phyloP scores from a whole-genome alignment of 139 green algal species.

The Chlorella sp. region DNA sequence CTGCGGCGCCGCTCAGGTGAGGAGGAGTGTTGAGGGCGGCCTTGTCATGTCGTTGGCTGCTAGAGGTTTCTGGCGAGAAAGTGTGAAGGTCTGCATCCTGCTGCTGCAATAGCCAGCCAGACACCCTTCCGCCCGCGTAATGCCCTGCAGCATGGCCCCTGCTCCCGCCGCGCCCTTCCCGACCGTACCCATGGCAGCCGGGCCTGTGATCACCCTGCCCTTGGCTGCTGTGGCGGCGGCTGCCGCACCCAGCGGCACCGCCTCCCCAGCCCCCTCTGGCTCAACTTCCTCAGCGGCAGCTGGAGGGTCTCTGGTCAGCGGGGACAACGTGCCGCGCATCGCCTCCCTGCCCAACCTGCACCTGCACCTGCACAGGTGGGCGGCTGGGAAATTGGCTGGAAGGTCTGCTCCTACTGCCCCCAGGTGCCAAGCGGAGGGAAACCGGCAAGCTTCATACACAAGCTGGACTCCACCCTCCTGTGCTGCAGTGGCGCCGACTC shows the following conservation, averaged over 20 bases:
- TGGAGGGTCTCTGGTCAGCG: not conserved
- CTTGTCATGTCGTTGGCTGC: too few relatives aligned
- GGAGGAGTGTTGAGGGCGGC: not conserved
- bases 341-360: conserved; percentile 46
- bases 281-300: not conserved
- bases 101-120: too few relatives aligned
- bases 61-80: too few relatives aligned
- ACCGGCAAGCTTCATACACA: too few relatives aligned
- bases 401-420: too few relatives aligned
- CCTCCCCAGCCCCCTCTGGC: not conserved
- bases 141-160: not conserved
- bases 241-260: not conserved
- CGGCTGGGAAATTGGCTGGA: too few relatives aligned
- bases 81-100: too few relatives aligned
- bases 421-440: too few relatives aligned
- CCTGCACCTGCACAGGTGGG: conserved; percentile 8
- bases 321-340: conserved; percentile 4
- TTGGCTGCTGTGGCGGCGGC: not conserved
- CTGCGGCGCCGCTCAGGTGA: not conserved
- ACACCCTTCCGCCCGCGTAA: too few relatives aligned
- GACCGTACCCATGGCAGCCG: not conserved
- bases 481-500: too few relatives aligned
- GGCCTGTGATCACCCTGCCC: not conserved
- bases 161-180: not conserved
- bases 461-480: too few relatives aligned